Evolutionary conservation across 805 yeast species (phyloP), one percentile per base, ranked within the genome.

Genomic region (Dipodascus geniculatus): DNA sequence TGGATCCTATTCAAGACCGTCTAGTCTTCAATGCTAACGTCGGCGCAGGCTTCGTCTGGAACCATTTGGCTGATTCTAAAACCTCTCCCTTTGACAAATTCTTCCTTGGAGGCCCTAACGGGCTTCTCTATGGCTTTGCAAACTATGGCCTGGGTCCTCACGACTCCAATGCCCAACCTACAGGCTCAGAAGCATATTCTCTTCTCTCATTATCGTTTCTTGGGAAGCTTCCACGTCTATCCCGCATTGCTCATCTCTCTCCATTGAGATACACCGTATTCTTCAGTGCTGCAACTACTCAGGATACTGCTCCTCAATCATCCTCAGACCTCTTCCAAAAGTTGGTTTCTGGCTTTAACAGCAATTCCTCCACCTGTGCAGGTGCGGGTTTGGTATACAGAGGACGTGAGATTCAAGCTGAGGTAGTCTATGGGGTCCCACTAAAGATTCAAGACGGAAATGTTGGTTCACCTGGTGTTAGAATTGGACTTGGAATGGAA

Each of bases 151-250:
- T 86, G 38, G 88, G 91, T 22, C 80, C 82, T 2, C 72, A 77
- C 54, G 78, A 78, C 54, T 6, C 11, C n/a, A 70, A 71, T 22
- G 68, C 68, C 8, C 82, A 80, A 61, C 71, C 78, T 14, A 58
- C 80, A 20, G 96, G 96, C 23, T 95, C 91, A 22, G 78, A 79
- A 61, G 71, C 77, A 1, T 86, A 74, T 65, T 67, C 77, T 56
- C 73, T 80, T 48, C 71, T 79, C 31, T 81, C 83, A 16, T 57
- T 74, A 1, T 75, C 85, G 28, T 42, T 83, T n/a, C 78, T 77
- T 58, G 71, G 83, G 33, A 76, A 79, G 56, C 62, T 87, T 31
- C 93, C 95, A 3, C 65, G 75, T 19, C 55, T 75, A 60, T 38
- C 44, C 17, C 44, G 20, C 17, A 23, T 51, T 3, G 51, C 48